Evolutionary conservation across 441 rosid genomes (phyloP).

Genomic region (Biscutella laevigata): DNA sequence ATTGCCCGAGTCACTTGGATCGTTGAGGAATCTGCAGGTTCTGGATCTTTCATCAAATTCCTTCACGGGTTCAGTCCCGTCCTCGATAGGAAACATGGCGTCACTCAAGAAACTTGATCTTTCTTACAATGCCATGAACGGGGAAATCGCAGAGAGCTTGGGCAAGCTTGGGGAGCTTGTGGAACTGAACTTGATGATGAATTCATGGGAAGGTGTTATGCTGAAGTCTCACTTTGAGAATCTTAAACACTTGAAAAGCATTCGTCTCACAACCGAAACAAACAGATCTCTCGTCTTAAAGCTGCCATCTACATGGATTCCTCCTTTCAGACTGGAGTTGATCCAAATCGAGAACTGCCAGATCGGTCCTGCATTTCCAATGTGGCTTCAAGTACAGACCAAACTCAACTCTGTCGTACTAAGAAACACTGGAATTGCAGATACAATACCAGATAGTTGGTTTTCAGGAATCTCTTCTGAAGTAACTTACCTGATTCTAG

Average conservation of each 20-base stretch:
- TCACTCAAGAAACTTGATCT: conserved; percentile 28
- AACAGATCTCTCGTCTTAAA: conserved; percentile 27
- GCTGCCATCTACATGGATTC: conserved; percentile 28
- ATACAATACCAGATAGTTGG: conserved; percentile 21
- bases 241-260: conserved; percentile 24
- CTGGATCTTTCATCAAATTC: conserved; percentile 26
- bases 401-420: conserved; percentile 25
- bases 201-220: conserved; percentile 32
- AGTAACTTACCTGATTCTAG: conserved; percentile 19
- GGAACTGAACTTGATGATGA: conserved; percentile 25
- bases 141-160: conserved; percentile 30
- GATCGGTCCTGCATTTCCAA: conserved; percentile 26
- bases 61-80: conserved; percentile 31
- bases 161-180: conserved; percentile 28
- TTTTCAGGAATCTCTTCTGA: conserved; percentile 14
- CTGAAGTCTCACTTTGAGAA: conserved; percentile 32
- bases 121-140: conserved; percentile 26
- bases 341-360: conserved; percentile 27
- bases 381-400: conserved; percentile 29
- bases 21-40: conserved; percentile 21
- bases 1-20: conserved; percentile 34
- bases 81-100: conserved; percentile 28
- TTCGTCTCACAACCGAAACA: conserved; percentile 10
- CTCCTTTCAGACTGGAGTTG: conserved; percentile 34
- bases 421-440: conserved; percentile 22